These are phyloP conservation scores for Quercus phellos DNA, from an alignment of 331 rosid genomes.

Conservation along the genomic window DNA sequence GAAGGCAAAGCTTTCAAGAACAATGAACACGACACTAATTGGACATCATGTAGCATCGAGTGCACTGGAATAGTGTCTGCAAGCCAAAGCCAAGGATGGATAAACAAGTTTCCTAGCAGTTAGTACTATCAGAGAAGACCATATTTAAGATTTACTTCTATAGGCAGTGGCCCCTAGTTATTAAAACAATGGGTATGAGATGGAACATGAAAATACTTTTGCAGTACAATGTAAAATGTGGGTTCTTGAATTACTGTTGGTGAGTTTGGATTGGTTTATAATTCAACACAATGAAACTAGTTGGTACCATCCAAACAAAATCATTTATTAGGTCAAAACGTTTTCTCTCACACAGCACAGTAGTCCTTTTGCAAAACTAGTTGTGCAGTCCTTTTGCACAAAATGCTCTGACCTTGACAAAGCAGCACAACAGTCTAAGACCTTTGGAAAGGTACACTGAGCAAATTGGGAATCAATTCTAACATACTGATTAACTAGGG, in stretches of 20 bases:
- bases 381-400: not conserved
- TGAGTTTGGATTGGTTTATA: too few relatives aligned
- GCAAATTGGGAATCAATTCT: constrained; percentile 7
- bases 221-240: too few relatives aligned
- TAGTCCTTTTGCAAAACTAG: too few relatives aligned
- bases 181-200: not conserved
- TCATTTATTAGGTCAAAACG: not conserved
- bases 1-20: too few relatives aligned
- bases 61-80: not conserved
- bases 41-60: too few relatives aligned
- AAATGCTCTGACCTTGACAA: constrained; percentile 1
- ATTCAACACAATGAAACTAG: not conserved
- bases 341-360: not conserved
- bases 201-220: too few relatives aligned
- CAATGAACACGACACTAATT: too few relatives aligned
- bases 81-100: not conserved
- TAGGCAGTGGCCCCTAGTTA: not conserved
- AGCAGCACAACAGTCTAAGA: constrained; percentile 14
- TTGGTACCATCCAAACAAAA: not conserved
- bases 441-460: constrained; percentile 13
- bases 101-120: not conserved
- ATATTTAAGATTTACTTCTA: not conserved
- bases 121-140: not conserved
- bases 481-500: not conserved
- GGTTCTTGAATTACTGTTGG: too few relatives aligned